Base-by-base conservation (phyloP, 2,329 filamentous ascomycete genomes). In the Pseudopithomyces maydicus region DNA sequence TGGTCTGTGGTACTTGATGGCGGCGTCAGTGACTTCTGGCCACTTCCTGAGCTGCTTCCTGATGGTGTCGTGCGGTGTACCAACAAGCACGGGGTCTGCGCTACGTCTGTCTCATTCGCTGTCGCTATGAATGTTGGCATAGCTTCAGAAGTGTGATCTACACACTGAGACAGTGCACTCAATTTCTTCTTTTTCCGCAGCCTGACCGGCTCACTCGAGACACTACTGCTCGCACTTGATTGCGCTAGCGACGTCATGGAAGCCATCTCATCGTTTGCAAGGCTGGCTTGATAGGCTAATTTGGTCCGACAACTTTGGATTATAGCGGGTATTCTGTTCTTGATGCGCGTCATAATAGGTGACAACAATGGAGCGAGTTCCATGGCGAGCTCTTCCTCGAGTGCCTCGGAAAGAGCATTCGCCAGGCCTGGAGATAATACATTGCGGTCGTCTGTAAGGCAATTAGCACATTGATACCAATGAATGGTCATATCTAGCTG, bases 321-420 rank as follows among this genome's bases (percentile, higher is more conserved):
- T 29, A 62, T 62, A 1, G 52, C 19, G 1, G 57, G 60, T 51
- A 60, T 60, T 17, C 42, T 42, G 4, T 48, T 41, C 50, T 55
- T 62, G 45, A 62, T 60, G 0, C 54, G 44, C 5, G 6, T 15
- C 19, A 59, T 29, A 6, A 62, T 56, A 6, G 54, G 54, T 20
- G 48, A 55, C 15, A 62, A 41, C 14, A 41, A 32, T 1, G 52
- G 57, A 17, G 33, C 55, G n/a, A 63, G 50, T 39, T 63, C 60
- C 14, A 32, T 12, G 12, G 48, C 56, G 12, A 63, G 44, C 39
- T 63, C 57, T 54, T 63, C 55, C 26, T 60, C 57, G 2, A 63
- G 36, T 2, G 50, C 55, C 51, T 60, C 57, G 17, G 19, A 49
- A 8, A 63, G 60, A 19, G 54, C 48, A 15, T 42, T 29, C 15